phyloP scores from a whole-genome alignment of 2,329 filamentous ascomycete species.

The Fusarium abutilonis region DNA sequence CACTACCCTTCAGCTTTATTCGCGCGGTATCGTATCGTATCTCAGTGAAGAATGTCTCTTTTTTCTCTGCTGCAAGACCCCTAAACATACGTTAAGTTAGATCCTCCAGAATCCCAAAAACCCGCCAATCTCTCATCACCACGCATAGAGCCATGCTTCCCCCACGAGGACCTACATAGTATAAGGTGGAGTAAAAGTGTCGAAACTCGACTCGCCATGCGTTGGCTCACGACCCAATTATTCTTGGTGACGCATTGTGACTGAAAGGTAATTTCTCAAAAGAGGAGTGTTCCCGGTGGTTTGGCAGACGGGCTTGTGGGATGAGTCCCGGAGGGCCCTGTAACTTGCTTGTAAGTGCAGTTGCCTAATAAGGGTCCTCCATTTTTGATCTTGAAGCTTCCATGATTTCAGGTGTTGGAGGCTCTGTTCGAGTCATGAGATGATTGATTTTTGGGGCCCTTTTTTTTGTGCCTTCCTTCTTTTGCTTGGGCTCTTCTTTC shows the following conservation, averaged over 20 bases:
- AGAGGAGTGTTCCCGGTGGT: conserved; percentile 8
- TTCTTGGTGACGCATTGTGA: conserved; percentile 24
- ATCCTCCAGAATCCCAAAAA: conserved; percentile 15
- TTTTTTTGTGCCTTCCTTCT: not conserved
- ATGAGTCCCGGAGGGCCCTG: conserved; percentile 31
- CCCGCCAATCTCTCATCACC: conserved; percentile 33
- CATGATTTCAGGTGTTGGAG: not conserved
- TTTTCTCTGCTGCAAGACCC: not conserved
- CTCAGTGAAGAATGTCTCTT: too few relatives aligned
- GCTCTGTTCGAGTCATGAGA: not conserved
- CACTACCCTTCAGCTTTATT: not conserved
- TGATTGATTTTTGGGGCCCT: not conserved
- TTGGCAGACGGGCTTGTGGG: conserved; percentile 24
- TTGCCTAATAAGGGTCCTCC: not conserved
- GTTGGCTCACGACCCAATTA: conserved; percentile 30
- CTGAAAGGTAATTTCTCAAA: conserved; percentile 9
- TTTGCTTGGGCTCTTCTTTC: not conserved
- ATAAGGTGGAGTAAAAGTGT: conserved; percentile 11
- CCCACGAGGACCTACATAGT: conserved; percentile 13
- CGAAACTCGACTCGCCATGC: conserved; percentile 38
- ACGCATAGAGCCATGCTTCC: conserved; percentile 25
- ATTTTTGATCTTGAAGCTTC: conserved; percentile 6
- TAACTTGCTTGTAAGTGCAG: not conserved
- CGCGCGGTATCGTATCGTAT: too few relatives aligned
- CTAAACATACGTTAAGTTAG: not conserved